Evolutionary conservation across 2,329 filamentous ascomycete species (phyloP).

Genomic region (Aspergillus pseudotamarii): DNA sequence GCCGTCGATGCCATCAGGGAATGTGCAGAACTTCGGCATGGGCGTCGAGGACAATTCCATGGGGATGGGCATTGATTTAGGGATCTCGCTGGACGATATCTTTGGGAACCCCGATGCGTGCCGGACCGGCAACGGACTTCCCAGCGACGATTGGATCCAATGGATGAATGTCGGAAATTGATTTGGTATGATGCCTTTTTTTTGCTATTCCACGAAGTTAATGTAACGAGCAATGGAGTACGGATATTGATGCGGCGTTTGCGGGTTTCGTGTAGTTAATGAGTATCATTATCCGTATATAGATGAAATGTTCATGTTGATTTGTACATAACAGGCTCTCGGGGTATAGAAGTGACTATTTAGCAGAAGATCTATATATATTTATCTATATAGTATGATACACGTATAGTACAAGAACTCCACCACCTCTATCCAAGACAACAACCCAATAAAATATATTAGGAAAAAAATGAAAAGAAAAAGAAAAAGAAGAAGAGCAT

Average conservation of each 20-base stretch:
- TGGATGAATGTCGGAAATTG: slow-evolving; percentile 39
- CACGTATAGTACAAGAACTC: background rate
- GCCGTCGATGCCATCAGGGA: slow-evolving; percentile 24
- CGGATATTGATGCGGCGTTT: slow-evolving; percentile 10
- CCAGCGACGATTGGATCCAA: slow-evolving; percentile 43
- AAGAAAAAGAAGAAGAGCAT: background rate
- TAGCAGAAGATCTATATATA: slow-evolving; percentile 4
- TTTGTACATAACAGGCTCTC: background rate
- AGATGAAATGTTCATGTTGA: slow-evolving; percentile 4
- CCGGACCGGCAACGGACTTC: slow-evolving; percentile 26
- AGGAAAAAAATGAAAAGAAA: no score
- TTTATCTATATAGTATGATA: background rate
- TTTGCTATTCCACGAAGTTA: slow-evolving; percentile 3
- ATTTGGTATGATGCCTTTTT: background rate
- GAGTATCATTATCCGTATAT: slow-evolving; percentile 8
- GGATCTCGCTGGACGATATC: slow-evolving; percentile 44
- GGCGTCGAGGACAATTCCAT: slow-evolving; percentile 30
- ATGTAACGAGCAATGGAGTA: slow-evolving; percentile 8
- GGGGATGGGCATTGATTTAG: slow-evolving; percentile 38
- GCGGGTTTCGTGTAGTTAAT: background rate
- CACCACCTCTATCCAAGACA: background rate
- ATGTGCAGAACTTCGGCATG: slow-evolving; percentile 30
- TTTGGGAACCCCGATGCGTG: slow-evolving; percentile 39
- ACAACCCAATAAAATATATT: background rate
- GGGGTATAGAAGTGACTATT: background rate